phyloP scores from a whole-genome alignment of 1,284 basidiomycete genomes.

The Cryptococcus floricola region DNA sequence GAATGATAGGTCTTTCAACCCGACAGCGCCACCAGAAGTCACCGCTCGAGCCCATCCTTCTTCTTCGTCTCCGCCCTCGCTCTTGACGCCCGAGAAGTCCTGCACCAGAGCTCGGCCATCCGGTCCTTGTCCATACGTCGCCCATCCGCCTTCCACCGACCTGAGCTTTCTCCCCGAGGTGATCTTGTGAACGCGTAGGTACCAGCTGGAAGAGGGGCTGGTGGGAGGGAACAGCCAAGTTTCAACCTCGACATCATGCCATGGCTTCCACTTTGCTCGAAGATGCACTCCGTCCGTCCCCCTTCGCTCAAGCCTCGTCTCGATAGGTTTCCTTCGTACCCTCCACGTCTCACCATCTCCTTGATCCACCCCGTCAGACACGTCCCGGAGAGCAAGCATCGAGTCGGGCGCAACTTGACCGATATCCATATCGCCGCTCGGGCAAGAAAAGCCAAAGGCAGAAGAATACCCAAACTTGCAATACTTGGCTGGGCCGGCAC shows the following conservation, averaged over 20 bases:
- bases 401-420: slow-evolving; percentile 68
- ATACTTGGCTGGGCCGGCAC: slow-evolving; percentile 72
- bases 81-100: slow-evolving; percentile 39
- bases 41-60: slow-evolving; percentile 54
- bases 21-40: slow-evolving; percentile 62
- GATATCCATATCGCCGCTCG: slow-evolving; percentile 63
- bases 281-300: slow-evolving; percentile 54
- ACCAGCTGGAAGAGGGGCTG: slow-evolving; percentile 58
- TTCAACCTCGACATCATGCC: slow-evolving; percentile 66
- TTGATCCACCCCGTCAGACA: slow-evolving; percentile 47
- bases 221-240: slow-evolving; percentile 69
- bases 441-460: slow-evolving; percentile 70
- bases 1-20: slow-evolving; percentile 56
- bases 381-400: slow-evolving; percentile 63
- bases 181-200: slow-evolving; percentile 65
- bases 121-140: slow-evolving; percentile 64
- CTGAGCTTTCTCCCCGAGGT: slow-evolving; percentile 54
- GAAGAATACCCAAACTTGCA: slow-evolving; percentile 70
- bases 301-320: slow-evolving; percentile 58
- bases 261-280: slow-evolving; percentile 67
- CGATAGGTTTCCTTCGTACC: slow-evolving; percentile 60
- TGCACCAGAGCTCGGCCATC: slow-evolving; percentile 59
- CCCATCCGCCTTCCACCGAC: slow-evolving; percentile 67
- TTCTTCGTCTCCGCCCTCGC: slow-evolving; percentile 36
- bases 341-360: slow-evolving; percentile 64